Percentiles rank a stretch among this genome's conserved stretches.
These are phyloP conservation scores for Fusarium tupiense DNA, from an alignment of 2,329 filamentous ascomycete genomes.

Conservation along the genomic window DNA sequence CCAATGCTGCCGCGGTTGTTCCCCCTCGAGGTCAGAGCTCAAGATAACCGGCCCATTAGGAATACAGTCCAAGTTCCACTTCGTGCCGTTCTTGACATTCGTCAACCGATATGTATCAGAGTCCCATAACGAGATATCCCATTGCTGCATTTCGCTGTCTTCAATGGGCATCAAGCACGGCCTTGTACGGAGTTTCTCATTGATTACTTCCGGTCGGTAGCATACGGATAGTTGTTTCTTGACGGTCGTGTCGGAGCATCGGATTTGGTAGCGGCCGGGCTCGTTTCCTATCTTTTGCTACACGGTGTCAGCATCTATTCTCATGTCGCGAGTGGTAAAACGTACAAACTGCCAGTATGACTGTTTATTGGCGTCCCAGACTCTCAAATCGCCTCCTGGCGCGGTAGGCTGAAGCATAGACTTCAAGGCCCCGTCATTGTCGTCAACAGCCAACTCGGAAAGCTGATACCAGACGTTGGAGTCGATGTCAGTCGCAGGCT, in stretches of 20 bases:
- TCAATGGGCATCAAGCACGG: conserved; percentile 44
- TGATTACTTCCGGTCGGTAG: conserved; percentile 34
- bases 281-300: conserved; percentile 43
- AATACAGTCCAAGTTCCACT: conserved; percentile 48
- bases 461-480: conserved; percentile 50
- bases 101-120: conserved; percentile 43
- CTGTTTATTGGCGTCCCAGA: neutral
- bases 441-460: conserved; percentile 49
- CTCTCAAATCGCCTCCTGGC: conserved; percentile 32
- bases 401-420: conserved; percentile 31
- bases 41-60: conserved; percentile 46
- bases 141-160: conserved; percentile 45
- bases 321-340: fast-evolving
- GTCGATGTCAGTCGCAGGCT: conserved; percentile 44
- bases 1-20: conserved; percentile 48
- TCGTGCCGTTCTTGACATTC: conserved; percentile 47
- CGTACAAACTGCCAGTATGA: conserved; percentile 31
- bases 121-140: conserved; percentile 47
- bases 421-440: conserved; percentile 36
- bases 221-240: conserved; percentile 47
- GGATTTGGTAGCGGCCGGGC: conserved; percentile 47
- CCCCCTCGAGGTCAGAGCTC: conserved; percentile 38
- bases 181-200: conserved; percentile 40
- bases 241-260: conserved; percentile 42
- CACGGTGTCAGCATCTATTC: neutral